Evolutionary conservation across 73 alveolate genomes (phyloP), one percentile per base, ranked within the genome.

Genomic region (Stentor coeruleus): DNA sequence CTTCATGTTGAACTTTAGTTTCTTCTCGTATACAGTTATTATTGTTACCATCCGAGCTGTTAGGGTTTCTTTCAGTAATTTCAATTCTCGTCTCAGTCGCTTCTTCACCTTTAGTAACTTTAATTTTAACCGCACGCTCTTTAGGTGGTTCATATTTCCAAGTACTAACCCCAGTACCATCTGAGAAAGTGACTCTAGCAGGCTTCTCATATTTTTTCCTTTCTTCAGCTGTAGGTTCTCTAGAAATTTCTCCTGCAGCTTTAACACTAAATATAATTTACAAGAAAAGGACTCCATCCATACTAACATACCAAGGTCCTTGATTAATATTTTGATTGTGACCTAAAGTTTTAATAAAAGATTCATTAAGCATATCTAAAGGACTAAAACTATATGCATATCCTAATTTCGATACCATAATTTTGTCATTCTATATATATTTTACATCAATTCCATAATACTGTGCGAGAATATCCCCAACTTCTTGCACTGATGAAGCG

Each of bases 101-200:
- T 49, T 49, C 66, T 49, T 49, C 28, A 6, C 6, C 66, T 20
- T 49, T 49, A 6, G 66, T 11, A 20, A 49, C 66, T 49, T 49
- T 75, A n/a, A 75, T 75, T 75, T 75, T 37, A n/a, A 75, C 66
- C 11, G 38, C 38, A 37, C 39, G 33, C 39, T 75, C 83, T 38
- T 75, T 75, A 1, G 77, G 83, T 15, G 59, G 59, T 15, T 20
- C 83, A 2, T 75, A 75, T 39, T 75, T 75, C 72, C 74, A 75
- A n/a, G 38, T 38, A 2, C 81, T 20, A 2, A 14, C 15, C 14
- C 20, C 15, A 1, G 80, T 40, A 66, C 15, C n/a, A 40, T 66
- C 66, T 11, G 6, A 49, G 20, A 11, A 49, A 49, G 6, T 49
- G 66, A 49, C 20, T 49, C 20, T 49, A 49, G 6, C 20, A 6